Evolutionary conservation across 306 rosid species (phyloP).

Genomic region (Parietaria judaica): DNA sequence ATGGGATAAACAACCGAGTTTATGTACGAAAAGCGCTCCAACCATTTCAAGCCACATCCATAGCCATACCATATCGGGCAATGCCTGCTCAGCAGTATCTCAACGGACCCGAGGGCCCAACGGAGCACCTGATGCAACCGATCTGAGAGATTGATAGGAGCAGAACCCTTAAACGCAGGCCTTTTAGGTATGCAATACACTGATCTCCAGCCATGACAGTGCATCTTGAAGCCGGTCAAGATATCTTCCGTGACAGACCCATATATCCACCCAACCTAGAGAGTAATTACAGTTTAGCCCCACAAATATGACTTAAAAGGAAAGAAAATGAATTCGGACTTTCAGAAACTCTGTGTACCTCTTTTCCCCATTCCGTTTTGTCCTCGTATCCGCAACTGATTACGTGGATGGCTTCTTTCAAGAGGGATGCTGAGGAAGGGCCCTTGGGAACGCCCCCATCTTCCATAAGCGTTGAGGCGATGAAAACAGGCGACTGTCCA

Average conservation of each 20-base stretch:
- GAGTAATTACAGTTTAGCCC: slow-evolving; percentile 9
- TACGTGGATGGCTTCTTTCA: slow-evolving; percentile 93
- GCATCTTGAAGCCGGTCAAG: slow-evolving; percentile 90
- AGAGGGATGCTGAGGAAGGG: slow-evolving; percentile 63
- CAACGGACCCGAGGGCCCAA: slow-evolving; percentile 95
- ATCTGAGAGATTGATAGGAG: slow-evolving; percentile 85
- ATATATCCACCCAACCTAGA: slow-evolving; percentile 94
- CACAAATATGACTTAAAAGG: neutral
- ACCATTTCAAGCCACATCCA: slow-evolving; percentile 76
- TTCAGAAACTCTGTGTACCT: slow-evolving; percentile 32
- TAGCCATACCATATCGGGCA: slow-evolving; percentile 95
- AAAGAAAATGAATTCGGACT: neutral
- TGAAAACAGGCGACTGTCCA: slow-evolving; percentile 71
- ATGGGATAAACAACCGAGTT: slow-evolving; percentile 86
- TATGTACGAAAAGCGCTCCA: slow-evolving; percentile 87
- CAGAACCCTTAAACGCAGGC: slow-evolving; percentile 92
- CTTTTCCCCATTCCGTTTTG: slow-evolving; percentile 94
- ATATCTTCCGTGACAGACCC: slow-evolving; percentile 96
- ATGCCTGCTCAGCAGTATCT: slow-evolving; percentile 72
- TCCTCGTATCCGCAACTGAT: slow-evolving; percentile 95
- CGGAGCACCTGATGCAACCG: slow-evolving; percentile 90
- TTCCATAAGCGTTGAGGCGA: slow-evolving; percentile 67
- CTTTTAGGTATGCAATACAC: slow-evolving; percentile 88
- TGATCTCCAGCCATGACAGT: slow-evolving; percentile 93
- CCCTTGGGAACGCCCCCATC: slow-evolving; percentile 67